These are phyloP conservation scores for Nosema granulosis DNA, from an alignment of 371 early-diverging fungal genomes.

Conservation along the genomic window DNA sequence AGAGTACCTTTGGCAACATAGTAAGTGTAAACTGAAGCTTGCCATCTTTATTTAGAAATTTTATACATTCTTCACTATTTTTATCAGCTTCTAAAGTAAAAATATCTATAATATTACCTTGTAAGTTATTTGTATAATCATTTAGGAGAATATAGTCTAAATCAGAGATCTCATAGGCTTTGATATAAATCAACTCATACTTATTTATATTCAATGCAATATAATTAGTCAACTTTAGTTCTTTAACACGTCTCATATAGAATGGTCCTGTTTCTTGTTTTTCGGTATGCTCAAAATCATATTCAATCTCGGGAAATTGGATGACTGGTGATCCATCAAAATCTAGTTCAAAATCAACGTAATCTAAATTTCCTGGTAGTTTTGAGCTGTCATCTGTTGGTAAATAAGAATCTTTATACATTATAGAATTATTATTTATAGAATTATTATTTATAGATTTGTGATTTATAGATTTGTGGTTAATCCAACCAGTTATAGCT, in stretches of 20 bases:
- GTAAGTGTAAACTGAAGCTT: neutral
- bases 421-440: neutral
- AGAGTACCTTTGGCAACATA: neutral
- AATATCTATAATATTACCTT: conserved; percentile 20
- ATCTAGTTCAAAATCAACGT: conserved; percentile 29
- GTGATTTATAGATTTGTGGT: conserved; percentile 8
- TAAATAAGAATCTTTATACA: too few species aligned
- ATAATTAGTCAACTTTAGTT: conserved; percentile 1
- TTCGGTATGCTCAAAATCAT: conserved; percentile 5
- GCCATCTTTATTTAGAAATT: conserved; percentile 25
- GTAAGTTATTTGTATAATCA: conserved; percentile 50
- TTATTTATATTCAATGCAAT: conserved; percentile 30
- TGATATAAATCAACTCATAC: conserved; percentile 14
- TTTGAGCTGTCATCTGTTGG: too few species aligned
- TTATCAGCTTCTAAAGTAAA: conserved; percentile 23
- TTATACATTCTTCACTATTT: conserved; percentile 12
- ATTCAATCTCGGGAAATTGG: conserved; percentile 15
- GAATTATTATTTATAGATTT: neutral
- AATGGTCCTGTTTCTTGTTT: conserved; percentile 39
- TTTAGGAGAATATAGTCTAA: conserved; percentile 56
- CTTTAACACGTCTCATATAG: conserved; percentile 22
- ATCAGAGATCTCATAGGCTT: conserved; percentile 15
- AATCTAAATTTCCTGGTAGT: conserved; percentile 5
- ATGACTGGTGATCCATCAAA: neutral
- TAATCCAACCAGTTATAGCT: conserved; percentile 67